Evolutionary conservation across 192 early-diverging fungal genomes (phyloP).

Genomic region (Thoreauomyces humboldtii): DNA sequence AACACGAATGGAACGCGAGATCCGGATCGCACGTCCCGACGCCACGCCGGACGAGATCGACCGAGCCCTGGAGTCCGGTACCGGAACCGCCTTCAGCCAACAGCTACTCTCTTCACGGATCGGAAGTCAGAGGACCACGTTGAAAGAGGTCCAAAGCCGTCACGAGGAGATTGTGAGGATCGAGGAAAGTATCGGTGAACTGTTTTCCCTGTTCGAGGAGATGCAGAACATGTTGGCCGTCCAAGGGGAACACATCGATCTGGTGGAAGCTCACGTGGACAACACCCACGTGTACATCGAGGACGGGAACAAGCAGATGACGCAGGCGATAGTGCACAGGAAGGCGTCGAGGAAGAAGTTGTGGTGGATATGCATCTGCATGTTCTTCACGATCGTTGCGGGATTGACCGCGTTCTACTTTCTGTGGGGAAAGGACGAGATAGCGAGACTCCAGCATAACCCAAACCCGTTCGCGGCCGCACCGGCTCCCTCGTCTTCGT

Average conservation of each 20-base stretch:
- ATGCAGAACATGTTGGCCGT: slow-evolving; percentile 61
- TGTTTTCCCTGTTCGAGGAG: slow-evolving; percentile 60
- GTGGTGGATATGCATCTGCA: no score
- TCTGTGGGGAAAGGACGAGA: no score
- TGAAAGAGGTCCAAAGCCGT: slow-evolving; percentile 60
- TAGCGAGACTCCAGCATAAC: no score
- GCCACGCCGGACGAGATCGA: slow-evolving; percentile 59
- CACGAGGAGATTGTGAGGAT: slow-evolving; percentile 60
- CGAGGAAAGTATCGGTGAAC: slow-evolving; percentile 55
- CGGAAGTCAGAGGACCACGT: slow-evolving; percentile 43
- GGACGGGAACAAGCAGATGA: slow-evolving; percentile 46
- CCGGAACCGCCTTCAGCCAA: slow-evolving; percentile 55
- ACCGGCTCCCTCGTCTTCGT: no score
- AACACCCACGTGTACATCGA: slow-evolving; percentile 35
- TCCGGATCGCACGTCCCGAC: slow-evolving; percentile 53
- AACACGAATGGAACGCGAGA: slow-evolving; percentile 49
- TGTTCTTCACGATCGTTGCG: no score
- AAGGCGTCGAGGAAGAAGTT: slow-evolving; percentile 46
- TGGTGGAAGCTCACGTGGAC: slow-evolving; percentile 46
- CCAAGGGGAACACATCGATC: slow-evolving; percentile 50
- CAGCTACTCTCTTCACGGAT: slow-evolving; percentile 52
- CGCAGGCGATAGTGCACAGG: slow-evolving; percentile 42
- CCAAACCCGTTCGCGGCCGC: no score
- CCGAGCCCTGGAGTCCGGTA: slow-evolving; percentile 45
- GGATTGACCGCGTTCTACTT: no score